Evolutionary conservation across 2,329 filamentous ascomycete species (phyloP), one percentile per base, ranked within the genome.

Genomic region (Kalmusia sp.): DNA sequence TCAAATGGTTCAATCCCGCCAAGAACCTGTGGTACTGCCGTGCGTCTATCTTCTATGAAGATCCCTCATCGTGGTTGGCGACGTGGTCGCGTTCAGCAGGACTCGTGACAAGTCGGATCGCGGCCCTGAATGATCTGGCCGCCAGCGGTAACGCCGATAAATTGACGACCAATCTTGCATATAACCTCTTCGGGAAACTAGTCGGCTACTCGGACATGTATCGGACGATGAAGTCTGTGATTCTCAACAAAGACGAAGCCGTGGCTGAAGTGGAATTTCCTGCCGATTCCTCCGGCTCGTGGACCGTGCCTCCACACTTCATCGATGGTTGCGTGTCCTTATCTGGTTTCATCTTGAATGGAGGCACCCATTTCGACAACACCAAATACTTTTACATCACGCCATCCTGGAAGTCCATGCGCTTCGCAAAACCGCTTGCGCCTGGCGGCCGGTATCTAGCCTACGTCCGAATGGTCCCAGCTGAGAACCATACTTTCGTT

Each of bases 291-390:
- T 24, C 25, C 25, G 55, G 54, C 21, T 35, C 12, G 0, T 65
- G 39, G 31, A 27, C 41, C 6, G 41, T 55, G 2, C 33, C 51
- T 3, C 63, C 61, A 4, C 54, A 55, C 33, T 63, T 38, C 19
- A 65, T 65, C 25, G 62, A 65, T 54, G 57, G 57, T 35, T 24
- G 59, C 7, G 53, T 33, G 2, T 57, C 62, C 4, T 12, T 64
- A 9, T 22, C 58, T 15, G 62, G 65, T 14, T 70, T 69, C 51
- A 53, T 64, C 40, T 57, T 65, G 57, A 68, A 70, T 41, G 52
- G 33, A 15, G 48, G 31, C 6, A 63, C 65, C 35, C 37, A 49
- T 4, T 52, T 62, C 6, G 62, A 69, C 22, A 49, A 55, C 2
- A 40, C 53, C 8, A 54, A 46, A 12, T 52, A 61, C 27, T 60